Percentiles rank a stretch among this genome's conserved stretches.
These are phyloP conservation scores for Tylopilus sp. DNA, from an alignment of 768 basidiomycete species.

Conservation along the genomic window DNA sequence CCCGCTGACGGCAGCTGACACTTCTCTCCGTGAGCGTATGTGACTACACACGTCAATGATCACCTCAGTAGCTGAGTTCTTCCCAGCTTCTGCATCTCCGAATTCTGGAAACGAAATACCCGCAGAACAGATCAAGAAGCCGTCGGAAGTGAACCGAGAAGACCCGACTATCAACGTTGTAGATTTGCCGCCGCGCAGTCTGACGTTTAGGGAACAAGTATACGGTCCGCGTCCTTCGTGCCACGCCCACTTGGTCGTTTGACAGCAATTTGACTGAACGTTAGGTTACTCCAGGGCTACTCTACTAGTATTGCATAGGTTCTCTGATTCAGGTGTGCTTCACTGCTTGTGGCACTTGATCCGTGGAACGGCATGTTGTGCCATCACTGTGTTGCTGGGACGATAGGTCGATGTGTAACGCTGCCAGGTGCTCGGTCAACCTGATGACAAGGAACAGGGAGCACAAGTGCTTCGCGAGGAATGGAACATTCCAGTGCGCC, in stretches of 20 bases:
- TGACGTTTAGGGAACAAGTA: slow-evolving; percentile 58
- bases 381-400: slow-evolving; percentile 1
- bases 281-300: slow-evolving; percentile 32
- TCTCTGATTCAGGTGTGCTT: not conserved
- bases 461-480: slow-evolving; percentile 51
- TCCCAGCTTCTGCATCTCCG: slow-evolving; percentile 33
- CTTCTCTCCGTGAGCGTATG: slow-evolving; percentile 39
- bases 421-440: slow-evolving; percentile 28
- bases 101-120: slow-evolving; percentile 35
- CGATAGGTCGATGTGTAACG: not conserved
- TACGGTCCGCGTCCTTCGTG: slow-evolving; percentile 39
- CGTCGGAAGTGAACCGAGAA: slow-evolving; percentile 25
- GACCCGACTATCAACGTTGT: slow-evolving; percentile 27
- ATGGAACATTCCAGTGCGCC: slow-evolving; percentile 32
- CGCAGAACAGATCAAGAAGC: slow-evolving; percentile 24
- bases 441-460: slow-evolving; percentile 50
- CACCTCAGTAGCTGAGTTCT: not conserved
- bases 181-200: slow-evolving; percentile 23
- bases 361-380: slow-evolving; percentile 28
- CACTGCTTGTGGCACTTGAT: slow-evolving; percentile 21
- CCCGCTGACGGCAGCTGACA: slow-evolving; percentile 26
- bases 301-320: not conserved
- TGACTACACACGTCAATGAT: not conserved
- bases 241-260: not conserved
- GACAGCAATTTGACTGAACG: not conserved